Evolutionary conservation across 805 yeast genomes (phyloP).

Genomic region (Lachancea cidri): DNA sequence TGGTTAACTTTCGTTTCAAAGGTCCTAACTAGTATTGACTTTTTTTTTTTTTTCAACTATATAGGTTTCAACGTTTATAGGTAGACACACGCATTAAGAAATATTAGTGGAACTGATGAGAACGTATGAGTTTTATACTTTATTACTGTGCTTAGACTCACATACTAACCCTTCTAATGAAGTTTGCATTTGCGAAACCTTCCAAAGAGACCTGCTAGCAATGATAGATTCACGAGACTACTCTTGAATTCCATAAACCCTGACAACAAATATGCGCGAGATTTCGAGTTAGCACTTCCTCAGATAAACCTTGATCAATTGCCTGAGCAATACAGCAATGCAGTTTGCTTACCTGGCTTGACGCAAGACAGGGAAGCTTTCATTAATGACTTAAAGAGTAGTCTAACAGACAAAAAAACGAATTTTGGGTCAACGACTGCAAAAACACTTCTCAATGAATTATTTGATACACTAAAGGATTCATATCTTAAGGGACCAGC

Average conservation of each 20-base stretch:
- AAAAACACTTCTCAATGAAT: background rate
- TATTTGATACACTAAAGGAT: background rate
- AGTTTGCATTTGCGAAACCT: conserved; percentile 21
- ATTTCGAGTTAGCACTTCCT: conserved; percentile 13
- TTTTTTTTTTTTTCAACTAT: too few species aligned
- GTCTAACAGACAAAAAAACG: too few species aligned
- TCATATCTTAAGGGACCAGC: background rate
- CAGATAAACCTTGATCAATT: conserved; percentile 1
- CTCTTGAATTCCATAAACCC: conserved; percentile 18
- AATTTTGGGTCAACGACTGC: too few species aligned
- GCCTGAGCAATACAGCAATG: too few species aligned
- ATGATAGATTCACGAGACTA: conserved; percentile 14
- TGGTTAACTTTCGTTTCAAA: too few species aligned
- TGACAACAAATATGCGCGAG: conserved; percentile 13
- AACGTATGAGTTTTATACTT: background rate
- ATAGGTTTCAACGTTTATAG: too few species aligned
- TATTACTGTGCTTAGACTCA: background rate
- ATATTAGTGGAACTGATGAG: conserved; percentile 2
- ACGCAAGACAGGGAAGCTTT: too few species aligned
- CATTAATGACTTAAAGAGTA: too few species aligned
- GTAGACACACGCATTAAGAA: too few species aligned
- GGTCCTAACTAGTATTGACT: too few species aligned
- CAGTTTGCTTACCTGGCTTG: too few species aligned
- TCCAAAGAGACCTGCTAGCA: conserved; percentile 24
- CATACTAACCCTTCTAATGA: background rate